Evolutionary conservation across 2,329 filamentous ascomycete genomes (phyloP).

Genomic region (Blastomyces parvus): DNA sequence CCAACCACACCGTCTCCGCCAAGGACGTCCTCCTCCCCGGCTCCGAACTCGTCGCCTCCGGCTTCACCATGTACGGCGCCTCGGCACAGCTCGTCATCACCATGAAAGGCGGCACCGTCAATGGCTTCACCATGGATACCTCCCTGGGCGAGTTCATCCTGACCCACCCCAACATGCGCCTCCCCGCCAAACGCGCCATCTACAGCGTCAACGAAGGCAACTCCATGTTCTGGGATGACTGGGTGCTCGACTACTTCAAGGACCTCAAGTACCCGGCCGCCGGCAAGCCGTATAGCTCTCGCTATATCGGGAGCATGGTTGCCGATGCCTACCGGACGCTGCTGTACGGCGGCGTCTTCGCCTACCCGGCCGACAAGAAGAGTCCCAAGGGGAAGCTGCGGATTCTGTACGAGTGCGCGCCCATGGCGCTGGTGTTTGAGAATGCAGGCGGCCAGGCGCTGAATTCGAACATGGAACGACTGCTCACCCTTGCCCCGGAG

Average conservation of each 20-base stretch:
- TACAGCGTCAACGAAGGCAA: constrained; percentile 99
- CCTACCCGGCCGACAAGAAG: constrained; percentile 96
- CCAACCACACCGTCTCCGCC: constrained; percentile 47
- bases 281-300: constrained; percentile 78
- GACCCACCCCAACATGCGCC: constrained; percentile 86
- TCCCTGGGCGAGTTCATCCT: constrained; percentile 97
- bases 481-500: constrained; percentile 82
- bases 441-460: constrained; percentile 93
- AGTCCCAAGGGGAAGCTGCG: constrained; percentile 95
- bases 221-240: constrained; percentile 88
- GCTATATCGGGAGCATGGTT: constrained; percentile 98
- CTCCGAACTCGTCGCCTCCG: constrained; percentile 80
- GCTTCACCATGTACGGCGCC: constrained; percentile 99
- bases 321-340: constrained; percentile 94
- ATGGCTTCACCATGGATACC: constrained; percentile 96
- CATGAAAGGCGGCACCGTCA: constrained; percentile 84
- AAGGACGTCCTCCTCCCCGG: constrained; percentile 81
- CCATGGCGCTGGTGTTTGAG: constrained; percentile 98
- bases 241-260: constrained; percentile 79
- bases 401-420: constrained; percentile 95
- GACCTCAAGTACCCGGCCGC: constrained; percentile 69
- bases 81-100: constrained; percentile 94
- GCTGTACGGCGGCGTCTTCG: constrained; percentile 92
- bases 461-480: constrained; percentile 80
- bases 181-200: constrained; percentile 71